Conservation (phyloP, 352 stramenopile genomes). For the Phytophthora brassicae region DNA sequence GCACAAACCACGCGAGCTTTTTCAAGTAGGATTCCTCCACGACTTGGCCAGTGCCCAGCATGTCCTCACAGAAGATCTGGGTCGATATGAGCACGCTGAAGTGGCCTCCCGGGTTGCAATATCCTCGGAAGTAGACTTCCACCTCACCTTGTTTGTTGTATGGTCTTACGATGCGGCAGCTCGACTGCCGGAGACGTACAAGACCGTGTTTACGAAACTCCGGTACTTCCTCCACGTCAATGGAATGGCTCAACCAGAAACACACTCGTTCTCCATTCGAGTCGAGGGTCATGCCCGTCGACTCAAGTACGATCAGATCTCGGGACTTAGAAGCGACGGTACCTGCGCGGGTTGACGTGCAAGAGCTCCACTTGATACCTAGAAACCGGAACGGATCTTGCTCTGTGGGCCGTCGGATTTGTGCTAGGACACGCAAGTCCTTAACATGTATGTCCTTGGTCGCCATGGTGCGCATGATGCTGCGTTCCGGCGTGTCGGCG, state of each 20-base stretch:
- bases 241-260: slow-evolving; percentile 44
- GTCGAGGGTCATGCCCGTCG: slow-evolving; percentile 40
- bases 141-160: slow-evolving; percentile 37
- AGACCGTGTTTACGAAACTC: slow-evolving; percentile 39
- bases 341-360: slow-evolving; percentile 1
- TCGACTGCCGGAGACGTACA: slow-evolving; percentile 37
- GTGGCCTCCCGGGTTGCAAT: slow-evolving; percentile 35
- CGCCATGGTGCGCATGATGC: slow-evolving; percentile 24
- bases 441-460: slow-evolving; percentile 28
- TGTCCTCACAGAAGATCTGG: slow-evolving; percentile 35
- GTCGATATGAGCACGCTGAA: slow-evolving; percentile 24
- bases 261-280: slow-evolving; percentile 36
- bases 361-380: slow-evolving; percentile 27
- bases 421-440: slow-evolving; percentile 32
- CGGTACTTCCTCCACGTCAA: slow-evolving; percentile 42
- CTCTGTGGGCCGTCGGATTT: slow-evolving; percentile 23
- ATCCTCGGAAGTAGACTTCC: slow-evolving; percentile 52
- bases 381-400: slow-evolving; percentile 34
- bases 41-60: slow-evolving; percentile 42
- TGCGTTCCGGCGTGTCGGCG: slow-evolving; percentile 32
- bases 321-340: slow-evolving; percentile 16
- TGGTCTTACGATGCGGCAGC: slow-evolving; percentile 45
- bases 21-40: slow-evolving; percentile 65
- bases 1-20: slow-evolving; percentile 67
- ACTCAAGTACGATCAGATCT: slow-evolving; percentile 34